Conservation (phyloP, 129 eudicot species). For the Flaveria linearis region DNA sequence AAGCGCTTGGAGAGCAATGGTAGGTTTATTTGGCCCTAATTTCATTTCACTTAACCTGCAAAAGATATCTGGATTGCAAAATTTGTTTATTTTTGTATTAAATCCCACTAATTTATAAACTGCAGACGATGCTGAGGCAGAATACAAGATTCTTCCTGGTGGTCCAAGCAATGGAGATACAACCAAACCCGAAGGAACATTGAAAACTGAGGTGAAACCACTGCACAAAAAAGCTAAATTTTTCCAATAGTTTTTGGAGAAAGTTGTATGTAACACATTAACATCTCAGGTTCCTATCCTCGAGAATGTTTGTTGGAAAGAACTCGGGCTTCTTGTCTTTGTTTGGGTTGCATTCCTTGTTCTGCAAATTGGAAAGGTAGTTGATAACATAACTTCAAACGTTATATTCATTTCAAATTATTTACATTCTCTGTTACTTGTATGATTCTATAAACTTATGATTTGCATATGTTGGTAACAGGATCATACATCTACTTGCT, state of each 20-base stretch:
- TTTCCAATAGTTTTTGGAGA: too few species aligned
- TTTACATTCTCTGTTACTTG: background rate
- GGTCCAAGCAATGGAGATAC: slow-evolving; percentile 50
- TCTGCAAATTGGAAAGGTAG: slow-evolving; percentile 79
- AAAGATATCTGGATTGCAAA: background rate
- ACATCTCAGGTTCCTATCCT: slow-evolving; percentile 54
- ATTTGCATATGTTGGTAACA: slow-evolving; percentile 39
- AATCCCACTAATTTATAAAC: background rate
- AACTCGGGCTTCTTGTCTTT: slow-evolving; percentile 74
- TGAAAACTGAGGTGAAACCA: slow-evolving; percentile 53
- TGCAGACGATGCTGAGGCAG: slow-evolving; percentile 52
- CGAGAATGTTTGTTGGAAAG: slow-evolving; percentile 93
- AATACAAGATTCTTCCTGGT: slow-evolving; percentile 85
- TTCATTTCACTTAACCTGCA: slow-evolving; percentile 12
- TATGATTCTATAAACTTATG: slow-evolving; percentile 11
- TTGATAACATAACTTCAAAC: background rate
- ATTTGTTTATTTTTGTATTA: background rate
- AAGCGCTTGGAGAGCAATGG: slow-evolving; percentile 57
- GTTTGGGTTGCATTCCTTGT: slow-evolving; percentile 87
- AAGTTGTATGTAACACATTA: slow-evolving; percentile 2
- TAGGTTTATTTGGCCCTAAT: slow-evolving; percentile 30
- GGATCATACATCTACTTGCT: slow-evolving; percentile 72
- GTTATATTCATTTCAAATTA: background rate
- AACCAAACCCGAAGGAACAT: slow-evolving; percentile 30
- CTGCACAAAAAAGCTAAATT: background rate